Base-by-base conservation (phyloP, 2,329 filamentous ascomycete species). In the Colletotrichum incanum region DNA sequence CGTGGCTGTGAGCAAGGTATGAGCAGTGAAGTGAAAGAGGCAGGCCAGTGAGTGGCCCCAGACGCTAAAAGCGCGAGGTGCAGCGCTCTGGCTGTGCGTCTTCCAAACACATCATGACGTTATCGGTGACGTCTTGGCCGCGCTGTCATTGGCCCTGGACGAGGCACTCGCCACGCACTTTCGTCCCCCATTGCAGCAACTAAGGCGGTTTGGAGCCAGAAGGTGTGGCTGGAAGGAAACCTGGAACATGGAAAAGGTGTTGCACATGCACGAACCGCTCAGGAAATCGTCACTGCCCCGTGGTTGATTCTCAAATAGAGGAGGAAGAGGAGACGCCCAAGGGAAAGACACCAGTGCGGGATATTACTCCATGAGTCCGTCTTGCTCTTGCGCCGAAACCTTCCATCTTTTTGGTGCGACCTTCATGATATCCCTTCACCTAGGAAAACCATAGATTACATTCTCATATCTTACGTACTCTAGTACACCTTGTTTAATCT, bases 181-280 rank as follows among this genome's bases (percentile, higher is more conserved):
- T 34, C 49, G 49, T 64, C 64, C 55, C 47, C 18, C 54, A 52
- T 14, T 41, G 34, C 28, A 31, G 28, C 28, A 31, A 31, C 28
- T 31, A 31, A 4, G 28, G 28, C 28, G 28, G 28, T 2, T 31
- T 31, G 5, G 41, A 12, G 26, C 14, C 3, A 55, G 45, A 41
- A 60, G 39, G 72, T 74, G 73, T 74, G 73, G 73, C 73, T 74
- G 67, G 59, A 60, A 52, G 18, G 59, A 70, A 72, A 63, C 71
- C 67, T 72, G 72, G 72, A 63, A 74, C 62, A 45, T 47, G 43
- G 34, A 41, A 28, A 58, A 55, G 26, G 49, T 6, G 45, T 47
- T 56, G 64, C 34, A 67, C 31, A 64, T 63, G 65, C 45, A 68
- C 34, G 65, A 64, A 47, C 31, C 60, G 69, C 65, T 72, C 65